phyloP scores from a whole-genome alignment of 192 early-diverging fungal genomes.

The Coemansia furcata region DNA sequence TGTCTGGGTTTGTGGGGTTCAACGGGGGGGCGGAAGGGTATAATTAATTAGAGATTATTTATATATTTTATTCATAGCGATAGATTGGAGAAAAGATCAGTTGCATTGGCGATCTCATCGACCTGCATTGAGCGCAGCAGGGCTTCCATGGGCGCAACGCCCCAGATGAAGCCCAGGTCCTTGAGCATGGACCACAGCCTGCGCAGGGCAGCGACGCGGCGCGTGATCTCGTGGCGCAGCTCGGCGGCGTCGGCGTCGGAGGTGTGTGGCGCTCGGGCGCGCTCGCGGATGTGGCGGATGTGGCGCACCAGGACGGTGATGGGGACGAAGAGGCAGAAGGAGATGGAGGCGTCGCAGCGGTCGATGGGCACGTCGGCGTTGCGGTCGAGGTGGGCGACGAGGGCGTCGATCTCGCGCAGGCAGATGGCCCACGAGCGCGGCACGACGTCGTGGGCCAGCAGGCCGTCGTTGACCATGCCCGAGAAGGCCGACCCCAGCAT shows the following conservation, averaged over 20 bases:
- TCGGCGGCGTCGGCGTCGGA: not conserved
- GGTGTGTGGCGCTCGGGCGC: not conserved
- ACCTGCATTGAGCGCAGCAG: slow-evolving; percentile 46
- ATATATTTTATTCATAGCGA: slow-evolving; percentile 12
- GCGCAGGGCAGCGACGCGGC: slow-evolving; percentile 16
- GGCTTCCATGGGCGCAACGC: slow-evolving; percentile 34
- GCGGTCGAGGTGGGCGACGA: slow-evolving; percentile 35
- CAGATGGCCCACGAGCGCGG: slow-evolving; percentile 44
- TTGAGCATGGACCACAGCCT: slow-evolving; percentile 46
- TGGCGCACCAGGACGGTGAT: slow-evolving; percentile 48
- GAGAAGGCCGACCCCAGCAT: slow-evolving; percentile 35
- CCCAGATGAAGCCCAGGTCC: slow-evolving; percentile 42
- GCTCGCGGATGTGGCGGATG: slow-evolving; percentile 27
- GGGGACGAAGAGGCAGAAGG: slow-evolving; percentile 39
- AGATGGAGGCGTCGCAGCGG: slow-evolving; percentile 36
- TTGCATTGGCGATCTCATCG: slow-evolving; percentile 44
- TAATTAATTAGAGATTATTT: slow-evolving; percentile 8
- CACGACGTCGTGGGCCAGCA: slow-evolving; percentile 38
- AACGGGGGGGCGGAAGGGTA: slow-evolving; percentile 59
- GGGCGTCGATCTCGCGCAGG: slow-evolving; percentile 23
- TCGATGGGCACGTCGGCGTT: slow-evolving; percentile 49
- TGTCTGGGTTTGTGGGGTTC: slow-evolving; percentile 74
- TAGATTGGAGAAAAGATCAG: slow-evolving; percentile 28
- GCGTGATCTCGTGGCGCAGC: slow-evolving; percentile 9
- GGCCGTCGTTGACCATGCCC: slow-evolving; percentile 43